Evolutionary conservation across 805 yeast genomes (phyloP), one percentile per base, ranked within the genome.

Genomic region (Spencermartinsiella europaea): DNA sequence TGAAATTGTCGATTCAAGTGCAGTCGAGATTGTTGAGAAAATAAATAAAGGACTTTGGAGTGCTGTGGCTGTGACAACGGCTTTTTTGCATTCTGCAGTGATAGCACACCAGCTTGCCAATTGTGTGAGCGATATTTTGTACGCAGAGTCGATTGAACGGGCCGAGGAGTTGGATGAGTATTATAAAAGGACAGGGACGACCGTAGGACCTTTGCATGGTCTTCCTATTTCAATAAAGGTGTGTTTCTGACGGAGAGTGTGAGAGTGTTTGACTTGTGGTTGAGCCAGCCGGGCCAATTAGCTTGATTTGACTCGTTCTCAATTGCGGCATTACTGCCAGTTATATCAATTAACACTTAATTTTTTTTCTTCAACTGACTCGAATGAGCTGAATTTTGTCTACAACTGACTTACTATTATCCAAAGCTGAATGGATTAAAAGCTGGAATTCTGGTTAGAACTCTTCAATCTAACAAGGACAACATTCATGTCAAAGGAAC

Each of bases 201-300:
- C 72, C 1, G 57, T 75, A 28, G 86, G 86, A 25, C 81, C 84
- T 1, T 69, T 81, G 39, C 86, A 81, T 55, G 88, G 88, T 2
- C 64, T 81, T 22, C 88, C 87, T 2, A 67, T 81, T 22, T 79
- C 85, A 0, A 67, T 81, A 44, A 81, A 81, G 25, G 36, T 22
- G 5, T 5, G 42, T 39, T 22, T 22, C 7, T 37, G 5, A 5
- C 12, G 31, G 10, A 25, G 31, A n/a, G n/a, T n/a, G n/a, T n/a
- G n/a, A n/a, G n/a, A n/a, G n/a, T n/a, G n/a, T n/a, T n/a, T n/a
- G n/a, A n/a, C n/a, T n/a, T n/a, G n/a, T n/a, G n/a, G n/a, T n/a
- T n/a, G 40, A 19, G 27, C 28, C 14, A n/a, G 28, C 40, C 28
- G 28, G 17, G 28, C 8, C 19, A 21, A 38, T 15, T 12, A 15